phyloP scores from a whole-genome alignment of 768 basidiomycete species.

The Boletus subcaerulescens region DNA sequence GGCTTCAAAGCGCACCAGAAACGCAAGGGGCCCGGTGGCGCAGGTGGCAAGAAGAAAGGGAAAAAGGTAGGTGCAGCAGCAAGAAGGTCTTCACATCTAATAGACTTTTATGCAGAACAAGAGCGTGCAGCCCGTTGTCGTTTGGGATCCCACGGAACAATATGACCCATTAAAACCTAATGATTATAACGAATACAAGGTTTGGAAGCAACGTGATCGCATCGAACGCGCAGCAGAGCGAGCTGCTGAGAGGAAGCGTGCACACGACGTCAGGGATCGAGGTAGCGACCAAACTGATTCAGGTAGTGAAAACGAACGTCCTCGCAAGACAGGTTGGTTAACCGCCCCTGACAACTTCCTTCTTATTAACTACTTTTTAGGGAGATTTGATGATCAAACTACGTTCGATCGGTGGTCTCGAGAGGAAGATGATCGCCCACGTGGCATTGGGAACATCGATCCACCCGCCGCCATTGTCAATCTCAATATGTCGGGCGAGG shows the following conservation, averaged over 20 bases:
- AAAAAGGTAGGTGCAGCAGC: slow-evolving; percentile 52
- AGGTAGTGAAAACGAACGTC: slow-evolving; percentile 63
- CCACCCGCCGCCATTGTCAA: slow-evolving; percentile 40
- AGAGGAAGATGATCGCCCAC: slow-evolving; percentile 45
- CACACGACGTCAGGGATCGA: slow-evolving; percentile 44
- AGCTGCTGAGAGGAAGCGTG: slow-evolving; percentile 58
- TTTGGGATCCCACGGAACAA: slow-evolving; percentile 77
- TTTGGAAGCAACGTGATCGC: slow-evolving; percentile 72
- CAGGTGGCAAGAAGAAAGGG: slow-evolving; percentile 41
- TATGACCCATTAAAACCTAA: slow-evolving; percentile 86
- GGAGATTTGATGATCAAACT: slow-evolving; percentile 37
- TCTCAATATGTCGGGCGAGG: slow-evolving; percentile 64
- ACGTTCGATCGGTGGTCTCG: slow-evolving; percentile 54
- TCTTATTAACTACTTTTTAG: slow-evolving; percentile 30
- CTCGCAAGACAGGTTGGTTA: slow-evolving; percentile 61
- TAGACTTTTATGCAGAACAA: slow-evolving; percentile 48
- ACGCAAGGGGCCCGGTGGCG: slow-evolving; percentile 46
- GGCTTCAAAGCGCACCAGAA: slow-evolving; percentile 68
- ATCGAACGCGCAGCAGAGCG: slow-evolving; percentile 67
- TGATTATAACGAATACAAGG: slow-evolving; percentile 85
- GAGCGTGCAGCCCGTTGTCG: slow-evolving; percentile 44
- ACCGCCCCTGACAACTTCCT: neutral
- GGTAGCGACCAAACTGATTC: slow-evolving; percentile 66
- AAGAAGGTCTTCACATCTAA: neutral
- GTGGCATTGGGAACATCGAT: slow-evolving; percentile 19